phyloP scores from a whole-genome alignment of 306 rosid species.

The Vigna mungo region DNA sequence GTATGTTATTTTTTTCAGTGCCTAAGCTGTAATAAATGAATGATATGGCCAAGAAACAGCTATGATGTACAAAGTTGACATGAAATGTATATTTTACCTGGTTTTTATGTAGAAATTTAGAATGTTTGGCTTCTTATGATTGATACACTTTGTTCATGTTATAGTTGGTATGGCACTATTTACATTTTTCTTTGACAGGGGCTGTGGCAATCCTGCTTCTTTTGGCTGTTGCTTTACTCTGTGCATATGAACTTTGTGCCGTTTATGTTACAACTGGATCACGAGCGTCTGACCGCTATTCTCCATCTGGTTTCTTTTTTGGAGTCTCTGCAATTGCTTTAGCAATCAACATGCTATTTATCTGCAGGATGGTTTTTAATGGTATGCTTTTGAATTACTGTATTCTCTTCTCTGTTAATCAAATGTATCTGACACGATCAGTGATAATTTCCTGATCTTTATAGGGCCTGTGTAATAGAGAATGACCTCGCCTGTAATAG shows the following conservation, averaged over 20 bases:
- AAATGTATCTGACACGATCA: no score
- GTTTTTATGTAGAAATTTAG: neutral
- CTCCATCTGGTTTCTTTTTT: constrained; percentile 99
- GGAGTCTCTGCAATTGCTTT: constrained; percentile 99
- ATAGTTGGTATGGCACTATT: constrained; percentile 1
- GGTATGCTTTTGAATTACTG: constrained; percentile 59
- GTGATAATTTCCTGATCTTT: no score
- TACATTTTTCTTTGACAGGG: constrained; percentile 59
- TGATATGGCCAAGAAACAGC: neutral
- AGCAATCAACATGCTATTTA: constrained; percentile 99
- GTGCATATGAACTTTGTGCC: constrained; percentile 98
- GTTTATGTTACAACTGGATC: constrained; percentile 98
- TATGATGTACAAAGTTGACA: neutral
- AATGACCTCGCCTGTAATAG: no score
- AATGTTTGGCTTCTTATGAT: constrained; percentile 10
- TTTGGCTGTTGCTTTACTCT: constrained; percentile 95
- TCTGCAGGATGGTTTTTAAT: constrained; percentile 97
- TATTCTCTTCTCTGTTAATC: no score
- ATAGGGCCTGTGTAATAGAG: no score
- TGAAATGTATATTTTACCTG: neutral
- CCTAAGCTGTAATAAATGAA: neutral
- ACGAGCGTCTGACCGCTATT: constrained; percentile 94
- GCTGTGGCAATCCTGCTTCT: constrained; percentile 97
- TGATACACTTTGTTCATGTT: constrained; percentile 13
- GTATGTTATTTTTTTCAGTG: constrained; percentile 5